Conservation (phyloP, 768 basidiomycete genomes). For the Rhizopogon salebrosus region DNA sequence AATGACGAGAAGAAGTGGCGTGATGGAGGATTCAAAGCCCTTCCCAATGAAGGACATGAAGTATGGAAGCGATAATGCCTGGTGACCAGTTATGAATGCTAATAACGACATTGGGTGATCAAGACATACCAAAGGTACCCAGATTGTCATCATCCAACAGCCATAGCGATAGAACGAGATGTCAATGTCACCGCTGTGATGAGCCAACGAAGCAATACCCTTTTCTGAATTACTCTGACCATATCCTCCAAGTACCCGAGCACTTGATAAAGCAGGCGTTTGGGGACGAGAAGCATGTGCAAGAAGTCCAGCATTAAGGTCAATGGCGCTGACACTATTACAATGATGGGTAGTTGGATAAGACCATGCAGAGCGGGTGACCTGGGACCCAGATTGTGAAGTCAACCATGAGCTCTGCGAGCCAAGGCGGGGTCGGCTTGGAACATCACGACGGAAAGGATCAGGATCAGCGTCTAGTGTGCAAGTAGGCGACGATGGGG, state of each 20-base stretch:
- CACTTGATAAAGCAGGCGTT: slow-evolving; percentile 51
- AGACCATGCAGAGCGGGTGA: slow-evolving; percentile 63
- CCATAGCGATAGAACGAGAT: slow-evolving; percentile 49
- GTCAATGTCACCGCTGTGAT: slow-evolving; percentile 43
- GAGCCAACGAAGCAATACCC: slow-evolving; percentile 41
- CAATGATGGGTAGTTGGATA: slow-evolving; percentile 45
- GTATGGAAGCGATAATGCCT: slow-evolving; percentile 66
- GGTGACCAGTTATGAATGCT: neutral
- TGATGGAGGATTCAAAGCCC: slow-evolving; percentile 31
- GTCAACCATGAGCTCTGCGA: slow-evolving; percentile 76
- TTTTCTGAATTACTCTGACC: slow-evolving; percentile 57
- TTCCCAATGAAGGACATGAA: slow-evolving; percentile 36
- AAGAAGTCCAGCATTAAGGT: slow-evolving; percentile 38
- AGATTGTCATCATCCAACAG: slow-evolving; percentile 64
- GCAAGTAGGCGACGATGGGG: slow-evolving; percentile 39
- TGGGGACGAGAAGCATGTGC: slow-evolving; percentile 38
- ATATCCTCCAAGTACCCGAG: slow-evolving; percentile 66
- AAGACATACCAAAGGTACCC: slow-evolving; percentile 61
- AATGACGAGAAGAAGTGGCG: slow-evolving; percentile 50
- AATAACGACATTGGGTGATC: neutral
- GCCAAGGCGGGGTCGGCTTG: slow-evolving; percentile 45
- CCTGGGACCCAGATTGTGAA: slow-evolving; percentile 52
- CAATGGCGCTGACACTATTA: slow-evolving; percentile 32
- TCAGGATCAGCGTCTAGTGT: slow-evolving; percentile 46
- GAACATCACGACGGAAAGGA: slow-evolving; percentile 56